Base-by-base conservation (phyloP, 2,329 filamentous ascomycete genomes). In the Periconia digitata region DNA sequence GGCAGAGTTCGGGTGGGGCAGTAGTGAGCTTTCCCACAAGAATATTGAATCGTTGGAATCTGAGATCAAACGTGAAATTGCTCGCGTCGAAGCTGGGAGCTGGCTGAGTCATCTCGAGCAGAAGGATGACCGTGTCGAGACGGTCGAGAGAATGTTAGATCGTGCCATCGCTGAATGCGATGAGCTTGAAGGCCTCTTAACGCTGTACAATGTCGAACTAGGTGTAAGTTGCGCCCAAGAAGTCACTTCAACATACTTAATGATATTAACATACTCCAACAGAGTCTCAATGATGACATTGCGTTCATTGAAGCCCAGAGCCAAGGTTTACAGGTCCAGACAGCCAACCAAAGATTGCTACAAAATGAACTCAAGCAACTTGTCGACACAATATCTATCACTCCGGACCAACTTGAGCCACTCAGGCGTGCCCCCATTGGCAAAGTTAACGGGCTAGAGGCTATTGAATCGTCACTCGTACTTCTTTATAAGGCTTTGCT, bases 291-390 rank as follows among this genome's bases (percentile, higher is more conserved):
- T 47, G 92, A 97, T 42, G 94, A 99, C 62, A 95, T 99, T 60
- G 86, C 91, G 3, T 97, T 95, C 67, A 97, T 99, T 56, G 94
- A 99, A 74, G 91, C 94, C 2, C 94, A 99, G 72, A 92, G 90
- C 6, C 92, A 99, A 73, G 94, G 94, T 76, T 77, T 99, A 40
- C 94, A 99, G 64, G 92, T 99, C 6, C 94, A 97, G 72, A 92
- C 92, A 17, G 90, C 94, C 35, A 99, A 99, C 62, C 94, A 99
- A 69, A 96, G 96, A 70, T 81, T 96, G 22, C 80, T 99, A 40
- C 90, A 92, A 70, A 89, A 86, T 54, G 94, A 99, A 70, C 80
- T 99, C 1, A 85, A 95, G 67, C 88, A 86, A 27, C 78, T 97
- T n/a, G 80, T 99, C 20, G 86, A 92, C 58, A 96, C 90, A 0